These are phyloP conservation scores for Kondoa subrosea DNA, from an alignment of 768 basidiomycete genomes.

Conservation along the genomic window DNA sequence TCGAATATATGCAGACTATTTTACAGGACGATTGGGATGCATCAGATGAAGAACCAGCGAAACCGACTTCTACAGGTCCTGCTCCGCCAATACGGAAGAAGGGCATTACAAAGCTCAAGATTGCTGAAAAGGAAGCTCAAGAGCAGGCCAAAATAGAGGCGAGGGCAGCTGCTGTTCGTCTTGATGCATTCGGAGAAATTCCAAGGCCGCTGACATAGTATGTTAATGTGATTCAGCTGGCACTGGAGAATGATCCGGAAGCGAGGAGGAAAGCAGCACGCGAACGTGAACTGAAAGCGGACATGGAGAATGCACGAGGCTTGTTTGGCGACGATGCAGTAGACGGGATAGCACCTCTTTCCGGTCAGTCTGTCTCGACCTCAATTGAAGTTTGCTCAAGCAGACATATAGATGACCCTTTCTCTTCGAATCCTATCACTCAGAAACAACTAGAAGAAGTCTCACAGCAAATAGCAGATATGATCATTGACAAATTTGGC, in stretches of 20 bases:
- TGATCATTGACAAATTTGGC: constrained; percentile 60
- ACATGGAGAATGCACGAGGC: constrained; percentile 66
- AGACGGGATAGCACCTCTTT: neutral
- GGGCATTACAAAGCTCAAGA: constrained; percentile 72
- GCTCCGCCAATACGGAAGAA: constrained; percentile 73
- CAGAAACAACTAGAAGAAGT: constrained; percentile 71
- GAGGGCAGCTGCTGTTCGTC: constrained; percentile 35
- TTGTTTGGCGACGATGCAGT: constrained; percentile 52
- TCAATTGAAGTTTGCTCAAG: neutral
- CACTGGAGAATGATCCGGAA: constrained; percentile 50
- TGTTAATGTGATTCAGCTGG: constrained; percentile 37
- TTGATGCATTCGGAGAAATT: neutral
- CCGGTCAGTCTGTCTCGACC: neutral
- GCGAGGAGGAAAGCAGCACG: constrained; percentile 60
- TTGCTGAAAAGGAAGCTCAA: constrained; percentile 76
- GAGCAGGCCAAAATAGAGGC: constrained; percentile 45
- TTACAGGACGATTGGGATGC: constrained; percentile 28
- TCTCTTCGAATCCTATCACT: constrained; percentile 64
- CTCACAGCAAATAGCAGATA: constrained; percentile 55
- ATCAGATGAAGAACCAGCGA: constrained; percentile 33
- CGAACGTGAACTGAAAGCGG: constrained; percentile 67
- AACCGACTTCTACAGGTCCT: constrained; percentile 30
- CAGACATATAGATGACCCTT: constrained; percentile 50
- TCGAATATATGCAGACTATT: neutral
- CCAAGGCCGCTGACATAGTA: neutral